phyloP scores from a whole-genome alignment of 768 basidiomycete genomes.

The Galerina marginata region DNA sequence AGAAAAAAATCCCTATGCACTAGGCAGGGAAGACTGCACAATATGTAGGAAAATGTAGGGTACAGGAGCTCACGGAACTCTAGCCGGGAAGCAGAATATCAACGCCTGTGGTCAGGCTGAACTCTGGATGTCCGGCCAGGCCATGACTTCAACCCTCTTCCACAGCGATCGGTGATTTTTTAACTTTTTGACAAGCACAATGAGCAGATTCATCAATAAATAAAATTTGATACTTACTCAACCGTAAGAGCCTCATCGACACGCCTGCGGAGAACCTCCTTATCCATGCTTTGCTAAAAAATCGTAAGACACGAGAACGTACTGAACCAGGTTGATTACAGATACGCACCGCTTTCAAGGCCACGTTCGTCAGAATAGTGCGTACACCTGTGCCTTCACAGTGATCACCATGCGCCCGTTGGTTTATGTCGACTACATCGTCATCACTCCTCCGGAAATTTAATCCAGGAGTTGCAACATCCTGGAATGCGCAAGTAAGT shows the following conservation, averaged over 20 bases:
- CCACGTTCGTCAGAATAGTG: conserved; percentile 30
- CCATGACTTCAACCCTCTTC: too few species aligned
- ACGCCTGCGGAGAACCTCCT: conserved; percentile 1
- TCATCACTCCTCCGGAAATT: conserved; percentile 17
- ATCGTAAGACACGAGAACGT: neutral
- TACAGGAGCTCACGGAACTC: too few species aligned
- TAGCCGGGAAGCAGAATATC: too few species aligned
- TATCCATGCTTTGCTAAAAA: conserved; percentile 4
- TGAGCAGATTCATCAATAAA: neutral
- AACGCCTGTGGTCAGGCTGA: too few species aligned
- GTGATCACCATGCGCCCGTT: conserved; percentile 25
- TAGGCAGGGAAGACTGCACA: too few species aligned
- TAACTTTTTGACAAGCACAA: neutral
- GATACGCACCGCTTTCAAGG: conserved; percentile 16
- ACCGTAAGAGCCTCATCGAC: neutral
- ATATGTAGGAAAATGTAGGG: too few species aligned
- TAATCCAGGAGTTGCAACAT: conserved; percentile 13
- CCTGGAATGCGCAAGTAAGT: neutral
- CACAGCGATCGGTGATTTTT: too few species aligned
- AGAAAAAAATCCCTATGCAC: too few species aligned
- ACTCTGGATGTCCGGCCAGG: too few species aligned
- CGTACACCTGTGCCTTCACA: conserved; percentile 38
- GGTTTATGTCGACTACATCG: neutral
- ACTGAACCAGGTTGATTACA: neutral
- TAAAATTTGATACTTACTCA: neutral